These are phyloP conservation scores for Hypoxylon sp. DNA, from an alignment of 2,329 filamentous ascomycete genomes.

Conservation along the genomic window DNA sequence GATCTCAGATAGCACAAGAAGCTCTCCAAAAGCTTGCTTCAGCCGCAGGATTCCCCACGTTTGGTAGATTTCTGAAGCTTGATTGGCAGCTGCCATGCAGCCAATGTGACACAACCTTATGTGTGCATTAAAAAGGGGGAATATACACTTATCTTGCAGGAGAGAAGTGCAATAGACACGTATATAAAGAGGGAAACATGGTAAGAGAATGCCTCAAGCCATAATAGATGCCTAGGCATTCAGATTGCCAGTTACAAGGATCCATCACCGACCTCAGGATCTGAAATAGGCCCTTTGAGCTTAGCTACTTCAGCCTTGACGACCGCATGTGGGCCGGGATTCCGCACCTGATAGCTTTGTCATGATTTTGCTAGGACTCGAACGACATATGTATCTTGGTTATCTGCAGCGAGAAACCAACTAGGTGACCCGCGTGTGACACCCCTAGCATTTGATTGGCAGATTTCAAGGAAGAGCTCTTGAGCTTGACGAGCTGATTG, in stretches of 20 bases:
- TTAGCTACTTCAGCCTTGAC: slow-evolving; percentile 37
- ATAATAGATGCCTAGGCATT: slow-evolving; percentile 8
- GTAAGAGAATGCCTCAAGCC: slow-evolving; percentile 1
- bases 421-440: slow-evolving; percentile 23
- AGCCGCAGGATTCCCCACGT: slow-evolving; percentile 42
- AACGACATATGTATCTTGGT: slow-evolving; percentile 1
- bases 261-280: slow-evolving; percentile 8
- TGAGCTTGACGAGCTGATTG: slow-evolving; percentile 23
- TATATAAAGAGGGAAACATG: slow-evolving; percentile 25
- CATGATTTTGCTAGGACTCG: slow-evolving; percentile 11
- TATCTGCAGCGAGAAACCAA: slow-evolving; percentile 14
- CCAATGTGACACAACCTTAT: slow-evolving; percentile 27
- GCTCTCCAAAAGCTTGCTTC: slow-evolving; percentile 21
- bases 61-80: slow-evolving; percentile 21
- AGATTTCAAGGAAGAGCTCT: slow-evolving; percentile 12
- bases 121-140: slow-evolving; percentile 25
- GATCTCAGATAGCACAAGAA: slow-evolving; percentile 14
- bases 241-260: slow-evolving; percentile 13
- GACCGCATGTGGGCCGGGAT: slow-evolving; percentile 34
- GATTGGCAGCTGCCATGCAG: slow-evolving; percentile 37
- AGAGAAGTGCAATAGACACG: slow-evolving; percentile 11
- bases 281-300: slow-evolving; percentile 24
- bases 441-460: slow-evolving; percentile 31
- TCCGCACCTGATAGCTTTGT: slow-evolving; percentile 5
- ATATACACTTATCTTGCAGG: slow-evolving; percentile 12